Conservation (phyloP, 2,329 filamentous ascomycete genomes). For the Fusarium udum region DNA sequence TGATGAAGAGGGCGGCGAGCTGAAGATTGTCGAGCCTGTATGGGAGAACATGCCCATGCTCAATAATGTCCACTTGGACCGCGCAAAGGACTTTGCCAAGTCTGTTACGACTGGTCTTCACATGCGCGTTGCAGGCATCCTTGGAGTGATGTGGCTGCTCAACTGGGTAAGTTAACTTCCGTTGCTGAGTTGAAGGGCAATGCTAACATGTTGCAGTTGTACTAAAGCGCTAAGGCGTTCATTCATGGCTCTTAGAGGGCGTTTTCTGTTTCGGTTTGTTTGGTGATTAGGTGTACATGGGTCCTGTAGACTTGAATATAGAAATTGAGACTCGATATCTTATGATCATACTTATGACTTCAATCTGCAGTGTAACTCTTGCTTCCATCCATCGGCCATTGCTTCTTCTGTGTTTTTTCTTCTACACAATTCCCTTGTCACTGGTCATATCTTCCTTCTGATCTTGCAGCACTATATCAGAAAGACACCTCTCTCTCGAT, state of each 20-base stretch:
- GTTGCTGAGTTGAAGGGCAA: fast-evolving
- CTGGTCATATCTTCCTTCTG: background rate
- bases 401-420: background rate
- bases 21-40: conserved; percentile 39
- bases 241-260: background rate
- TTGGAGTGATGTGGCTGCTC: conserved; percentile 39
- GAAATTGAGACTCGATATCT: background rate
- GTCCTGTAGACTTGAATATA: background rate
- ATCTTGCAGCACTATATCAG: background rate
- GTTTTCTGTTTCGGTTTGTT: background rate
- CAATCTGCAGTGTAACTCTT: no score
- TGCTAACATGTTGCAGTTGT: conserved; percentile 32
- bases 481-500: background rate
- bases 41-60: conserved; percentile 16
- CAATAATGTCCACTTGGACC: conserved; percentile 10
- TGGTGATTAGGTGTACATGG: background rate
- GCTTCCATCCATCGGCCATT: no score
- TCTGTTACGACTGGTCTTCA: conserved; percentile 2
- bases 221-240: background rate
- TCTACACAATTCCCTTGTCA: background rate
- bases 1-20: conserved; percentile 24
- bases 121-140: conserved; percentile 23
- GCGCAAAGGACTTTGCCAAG: conserved; percentile 6
- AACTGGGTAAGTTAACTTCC: conserved; percentile 32
- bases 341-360: background rate